A percentile compares a stretch with the other conserved stretches of the same genome.
phyloP scores from a whole-genome alignment of 2,329 filamentous ascomycete species.

The Dothidotthia symphoricarpi region DNA sequence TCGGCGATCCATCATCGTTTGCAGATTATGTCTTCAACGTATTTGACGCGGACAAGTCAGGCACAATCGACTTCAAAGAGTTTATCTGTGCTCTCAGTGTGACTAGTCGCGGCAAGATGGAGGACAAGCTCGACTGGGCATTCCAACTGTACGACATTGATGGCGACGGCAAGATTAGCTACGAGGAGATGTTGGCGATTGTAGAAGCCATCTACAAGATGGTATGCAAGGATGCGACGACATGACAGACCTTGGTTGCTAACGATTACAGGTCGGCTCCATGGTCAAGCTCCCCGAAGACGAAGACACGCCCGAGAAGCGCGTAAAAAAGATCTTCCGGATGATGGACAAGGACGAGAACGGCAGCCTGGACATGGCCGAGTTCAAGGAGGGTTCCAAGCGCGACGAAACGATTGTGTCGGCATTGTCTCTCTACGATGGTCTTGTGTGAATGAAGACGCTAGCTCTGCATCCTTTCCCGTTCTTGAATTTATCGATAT shows the following conservation, averaged over 20 bases:
- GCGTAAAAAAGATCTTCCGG: constrained; percentile 94
- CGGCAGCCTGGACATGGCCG: constrained; percentile 90
- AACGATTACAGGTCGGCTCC: constrained; percentile 72
- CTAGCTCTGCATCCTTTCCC: constrained; percentile 27
- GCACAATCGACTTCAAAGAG: constrained; percentile 98
- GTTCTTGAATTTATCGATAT: constrained; percentile 40
- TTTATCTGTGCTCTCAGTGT: constrained; percentile 98
- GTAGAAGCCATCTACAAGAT: constrained; percentile 99
- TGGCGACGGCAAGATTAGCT: constrained; percentile 97
- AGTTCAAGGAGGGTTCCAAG: constrained; percentile 99
- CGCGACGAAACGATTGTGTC: constrained; percentile 98
- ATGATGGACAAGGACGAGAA: constrained; percentile 99
- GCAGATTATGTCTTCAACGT: constrained; percentile 99
- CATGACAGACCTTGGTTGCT: constrained; percentile 7
- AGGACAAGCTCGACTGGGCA: constrained; percentile 98
- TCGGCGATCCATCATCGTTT: constrained; percentile 94
- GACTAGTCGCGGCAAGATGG: constrained; percentile 96
- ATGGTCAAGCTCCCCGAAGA: constrained; percentile 99
- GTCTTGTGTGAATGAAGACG: constrained; percentile 65
- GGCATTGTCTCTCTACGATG: constrained; percentile 92
- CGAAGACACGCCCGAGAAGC: constrained; percentile 98
- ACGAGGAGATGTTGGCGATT: constrained; percentile 98
- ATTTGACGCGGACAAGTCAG: constrained; percentile 95
- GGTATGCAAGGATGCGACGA: constrained; percentile 54
- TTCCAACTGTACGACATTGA: constrained; percentile 99